A percentile compares a stretch with the other conserved stretches of the same genome.
Evolutionary conservation across 495 filamentous ascomycete species (phyloP).

Genomic region (Podospora tetraspora): DNA sequence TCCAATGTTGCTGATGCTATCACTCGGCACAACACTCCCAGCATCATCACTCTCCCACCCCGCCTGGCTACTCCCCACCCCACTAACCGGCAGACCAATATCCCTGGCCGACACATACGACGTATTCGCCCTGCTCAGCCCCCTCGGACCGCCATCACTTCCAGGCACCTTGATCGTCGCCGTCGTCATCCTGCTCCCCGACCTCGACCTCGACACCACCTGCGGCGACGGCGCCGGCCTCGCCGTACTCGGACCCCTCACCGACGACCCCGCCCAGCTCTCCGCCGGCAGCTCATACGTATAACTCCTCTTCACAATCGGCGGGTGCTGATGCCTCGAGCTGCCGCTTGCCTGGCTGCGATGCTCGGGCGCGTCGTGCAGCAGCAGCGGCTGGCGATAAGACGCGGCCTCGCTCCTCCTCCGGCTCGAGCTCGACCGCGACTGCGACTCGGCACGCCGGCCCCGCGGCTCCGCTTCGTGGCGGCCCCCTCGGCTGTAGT

Average conservation of each 20-base stretch:
- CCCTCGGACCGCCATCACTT: constrained; percentile 13
- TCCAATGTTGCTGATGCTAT: constrained; percentile 63
- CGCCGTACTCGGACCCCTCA: constrained; percentile 32
- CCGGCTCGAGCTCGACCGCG: constrained; percentile 22
- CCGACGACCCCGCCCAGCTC: constrained; percentile 29
- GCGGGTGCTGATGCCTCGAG: constrained; percentile 18
- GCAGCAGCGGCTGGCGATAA: constrained; percentile 27
- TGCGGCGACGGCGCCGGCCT: constrained; percentile 17
- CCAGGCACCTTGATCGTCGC: constrained; percentile 28
- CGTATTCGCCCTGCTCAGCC: constrained; percentile 17
- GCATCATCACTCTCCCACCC: constrained; percentile 27
- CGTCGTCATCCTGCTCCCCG: constrained; percentile 29
- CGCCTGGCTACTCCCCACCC: constrained; percentile 23
- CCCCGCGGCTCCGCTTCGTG: constrained; percentile 40
- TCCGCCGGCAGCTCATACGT: constrained; percentile 14
- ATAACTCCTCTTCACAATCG: constrained; percentile 29
- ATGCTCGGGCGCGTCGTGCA: constrained; percentile 27
- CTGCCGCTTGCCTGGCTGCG: constrained; percentile 24
- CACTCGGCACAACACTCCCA: constrained; percentile 54
- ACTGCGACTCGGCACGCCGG: constrained; percentile 33
- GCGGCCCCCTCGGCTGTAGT: constrained; percentile 35
- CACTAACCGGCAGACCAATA: constrained; percentile 48
- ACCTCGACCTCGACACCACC: constrained; percentile 25
- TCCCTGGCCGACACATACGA: constrained; percentile 31
- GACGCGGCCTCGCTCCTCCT: constrained; percentile 33